phyloP scores from a whole-genome alignment of 768 basidiomycete species.

The Lactifluus pinguis region DNA sequence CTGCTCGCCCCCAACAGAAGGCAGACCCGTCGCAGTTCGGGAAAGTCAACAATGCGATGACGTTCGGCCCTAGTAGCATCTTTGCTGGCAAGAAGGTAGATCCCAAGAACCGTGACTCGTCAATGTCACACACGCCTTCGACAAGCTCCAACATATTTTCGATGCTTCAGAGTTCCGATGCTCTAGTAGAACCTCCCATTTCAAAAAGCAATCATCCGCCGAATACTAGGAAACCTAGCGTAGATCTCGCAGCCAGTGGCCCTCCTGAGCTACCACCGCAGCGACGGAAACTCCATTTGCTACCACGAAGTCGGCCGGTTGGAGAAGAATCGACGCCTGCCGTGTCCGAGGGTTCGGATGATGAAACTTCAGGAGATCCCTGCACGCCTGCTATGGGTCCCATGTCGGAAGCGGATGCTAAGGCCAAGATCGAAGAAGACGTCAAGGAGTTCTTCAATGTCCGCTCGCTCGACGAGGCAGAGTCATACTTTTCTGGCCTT shows the following conservation, averaged over 20 bases:
- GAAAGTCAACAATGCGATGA: conserved; percentile 61
- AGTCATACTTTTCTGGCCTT: conserved; percentile 72
- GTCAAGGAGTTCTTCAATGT: conserved; percentile 80
- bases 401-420: conserved; percentile 60
- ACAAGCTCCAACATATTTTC: conserved; percentile 85
- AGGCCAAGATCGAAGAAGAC: conserved; percentile 73
- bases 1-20: conserved; percentile 53
- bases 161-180: conserved; percentile 61
- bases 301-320: conserved; percentile 68
- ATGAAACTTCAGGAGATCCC: conserved; percentile 32
- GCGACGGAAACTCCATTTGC: conserved; percentile 63
- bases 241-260: conserved; percentile 39
- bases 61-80: conserved; percentile 79
- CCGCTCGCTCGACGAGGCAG: conserved; percentile 80
- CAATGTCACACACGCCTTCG: conserved; percentile 61
- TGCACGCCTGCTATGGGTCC: conserved; percentile 23
- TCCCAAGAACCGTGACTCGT: conserved; percentile 49
- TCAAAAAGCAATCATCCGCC: conserved; percentile 44
- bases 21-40: conserved; percentile 84
- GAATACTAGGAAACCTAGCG: conserved; percentile 38
- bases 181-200: conserved; percentile 37
- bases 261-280: conserved; percentile 41
- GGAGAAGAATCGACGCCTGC: conserved; percentile 38
- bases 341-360: conserved; percentile 41
- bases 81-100: conserved; percentile 65